Percentiles rank a stretch among this genome's conserved stretches.
Evolutionary conservation across 257 asterid genomes (phyloP).

Genomic region (Apocynum venetum): DNA sequence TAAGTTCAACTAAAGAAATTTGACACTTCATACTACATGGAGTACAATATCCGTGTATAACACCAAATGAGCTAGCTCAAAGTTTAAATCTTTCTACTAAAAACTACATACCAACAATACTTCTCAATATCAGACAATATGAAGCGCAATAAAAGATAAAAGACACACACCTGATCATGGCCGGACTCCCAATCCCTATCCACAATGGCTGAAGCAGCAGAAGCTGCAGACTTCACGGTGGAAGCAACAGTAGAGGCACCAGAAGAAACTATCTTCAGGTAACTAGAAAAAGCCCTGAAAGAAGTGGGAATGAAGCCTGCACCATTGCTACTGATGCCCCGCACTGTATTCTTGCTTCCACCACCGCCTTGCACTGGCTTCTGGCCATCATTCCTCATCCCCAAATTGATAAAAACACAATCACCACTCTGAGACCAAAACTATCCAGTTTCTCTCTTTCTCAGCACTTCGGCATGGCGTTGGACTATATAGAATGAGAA

Average conservation of each 20-base stretch:
- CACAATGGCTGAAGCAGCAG: conserved; percentile 80
- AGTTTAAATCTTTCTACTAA: conserved; percentile 12
- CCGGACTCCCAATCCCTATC: conserved; percentile 70
- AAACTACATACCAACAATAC: conserved; percentile 3
- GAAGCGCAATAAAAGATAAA: background rate
- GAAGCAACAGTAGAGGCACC: conserved; percentile 88
- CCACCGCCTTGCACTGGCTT: conserved; percentile 39
- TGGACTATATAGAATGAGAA: background rate
- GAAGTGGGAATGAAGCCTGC: conserved; percentile 60
- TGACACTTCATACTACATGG: background rate
- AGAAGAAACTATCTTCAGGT: conserved; percentile 68
- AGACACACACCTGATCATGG: conserved; percentile 61
- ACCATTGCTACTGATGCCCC: conserved; percentile 28
- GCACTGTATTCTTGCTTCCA: conserved; percentile 37
- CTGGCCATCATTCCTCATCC: conserved; percentile 70
- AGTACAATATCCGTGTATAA: background rate
- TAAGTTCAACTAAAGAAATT: background rate
- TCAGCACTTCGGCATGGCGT: conserved; percentile 13
- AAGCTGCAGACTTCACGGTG: conserved; percentile 80
- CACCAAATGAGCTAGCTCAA: conserved; percentile 1
- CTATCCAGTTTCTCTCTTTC: background rate
- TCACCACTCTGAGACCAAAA: background rate
- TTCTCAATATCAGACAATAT: background rate
- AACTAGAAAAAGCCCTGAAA: conserved; percentile 65
- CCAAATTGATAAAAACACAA: conserved; percentile 23